These are phyloP conservation scores for Adenanthera pavonina DNA, from an alignment of 306 rosid genomes.

Conservation along the genomic window DNA sequence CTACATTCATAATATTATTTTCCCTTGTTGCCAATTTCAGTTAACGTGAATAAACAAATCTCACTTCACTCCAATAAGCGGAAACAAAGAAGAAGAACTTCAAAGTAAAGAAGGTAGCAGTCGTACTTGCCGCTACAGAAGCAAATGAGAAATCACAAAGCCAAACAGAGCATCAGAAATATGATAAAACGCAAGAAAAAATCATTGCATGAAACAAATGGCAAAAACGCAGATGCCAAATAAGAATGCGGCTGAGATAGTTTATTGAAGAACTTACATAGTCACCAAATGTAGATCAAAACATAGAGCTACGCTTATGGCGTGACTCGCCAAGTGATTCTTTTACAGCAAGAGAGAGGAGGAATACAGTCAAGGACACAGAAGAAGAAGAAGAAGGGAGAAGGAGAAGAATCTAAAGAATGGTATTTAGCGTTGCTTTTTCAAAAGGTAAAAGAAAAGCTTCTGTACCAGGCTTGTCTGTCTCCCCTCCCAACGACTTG, in stretches of 20 bases:
- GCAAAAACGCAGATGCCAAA: slow-evolving; percentile 38
- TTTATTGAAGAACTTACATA: slow-evolving; percentile 41
- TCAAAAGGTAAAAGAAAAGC: slow-evolving; percentile 50
- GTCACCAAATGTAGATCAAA: slow-evolving; percentile 40
- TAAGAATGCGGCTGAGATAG: slow-evolving; percentile 44
- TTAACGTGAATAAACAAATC: slow-evolving; percentile 1
- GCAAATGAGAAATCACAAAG: slow-evolving; percentile 11
- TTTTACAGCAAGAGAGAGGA: slow-evolving; percentile 30
- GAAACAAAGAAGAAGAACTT: not conserved
- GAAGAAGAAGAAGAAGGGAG: slow-evolving; percentile 22
- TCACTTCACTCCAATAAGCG: slow-evolving; percentile 30
- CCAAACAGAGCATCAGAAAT: slow-evolving; percentile 32
- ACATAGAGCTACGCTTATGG: slow-evolving; percentile 44
- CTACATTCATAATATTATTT: slow-evolving; percentile 32
- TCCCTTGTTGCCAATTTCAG: slow-evolving; percentile 42
- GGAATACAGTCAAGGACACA: not conserved
- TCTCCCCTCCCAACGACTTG: slow-evolving; percentile 65
- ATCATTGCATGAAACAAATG: slow-evolving; percentile 42
- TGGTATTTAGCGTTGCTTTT: slow-evolving; percentile 54
- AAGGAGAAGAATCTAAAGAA: slow-evolving; percentile 67
- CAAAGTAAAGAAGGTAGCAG: not conserved
- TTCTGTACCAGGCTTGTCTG: slow-evolving; percentile 58
- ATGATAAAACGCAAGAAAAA: slow-evolving; percentile 33
- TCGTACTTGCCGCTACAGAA: slow-evolving; percentile 12
- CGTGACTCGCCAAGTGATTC: slow-evolving; percentile 40